Evolutionary conservation across 257 asterid genomes (phyloP).

Genomic region (Petunia secreta): DNA sequence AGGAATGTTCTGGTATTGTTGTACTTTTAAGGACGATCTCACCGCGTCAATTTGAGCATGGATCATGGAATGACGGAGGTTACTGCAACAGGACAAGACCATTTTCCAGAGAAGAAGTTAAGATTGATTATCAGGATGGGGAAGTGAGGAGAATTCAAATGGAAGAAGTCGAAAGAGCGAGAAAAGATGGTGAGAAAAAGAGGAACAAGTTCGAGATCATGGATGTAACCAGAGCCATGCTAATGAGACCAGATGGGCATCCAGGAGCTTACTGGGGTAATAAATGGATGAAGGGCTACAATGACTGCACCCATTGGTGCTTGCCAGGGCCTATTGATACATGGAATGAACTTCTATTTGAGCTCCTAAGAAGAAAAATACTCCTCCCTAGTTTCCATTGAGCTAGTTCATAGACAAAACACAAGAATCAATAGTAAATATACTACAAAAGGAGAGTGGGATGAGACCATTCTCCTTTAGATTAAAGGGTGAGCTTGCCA

Average conservation of each 20-base stretch:
- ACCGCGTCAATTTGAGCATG: slow-evolving; percentile 54
- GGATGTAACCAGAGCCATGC: slow-evolving; percentile 51
- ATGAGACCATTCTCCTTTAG: too few relatives aligned
- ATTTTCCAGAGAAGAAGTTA: slow-evolving; percentile 28
- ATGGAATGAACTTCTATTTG: slow-evolving; percentile 48
- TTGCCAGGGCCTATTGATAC: slow-evolving; percentile 57
- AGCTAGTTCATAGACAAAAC: too few relatives aligned
- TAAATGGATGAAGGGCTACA: slow-evolving; percentile 45
- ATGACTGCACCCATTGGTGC: slow-evolving; percentile 62
- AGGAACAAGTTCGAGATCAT: slow-evolving; percentile 40
- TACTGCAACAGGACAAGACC: slow-evolving; percentile 49
- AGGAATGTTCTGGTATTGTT: slow-evolving; percentile 32
- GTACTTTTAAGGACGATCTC: slow-evolving; percentile 45
- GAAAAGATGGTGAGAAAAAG: slow-evolving; percentile 19
- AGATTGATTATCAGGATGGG: slow-evolving; percentile 10
- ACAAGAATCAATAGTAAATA: too few relatives aligned
- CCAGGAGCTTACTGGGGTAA: slow-evolving; percentile 47
- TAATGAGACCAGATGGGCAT: slow-evolving; percentile 54
- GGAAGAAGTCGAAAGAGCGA: slow-evolving; percentile 42
- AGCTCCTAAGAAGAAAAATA: slow-evolving; percentile 14
- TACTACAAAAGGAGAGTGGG: too few relatives aligned
- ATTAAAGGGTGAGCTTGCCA: too few relatives aligned
- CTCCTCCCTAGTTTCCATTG: background rate
- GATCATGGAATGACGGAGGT: slow-evolving; percentile 54
- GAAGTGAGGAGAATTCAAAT: slow-evolving; percentile 40